Evolutionary conservation across 2,329 filamentous ascomycete species (phyloP).

Genomic region (Didymosphaeria variabile): DNA sequence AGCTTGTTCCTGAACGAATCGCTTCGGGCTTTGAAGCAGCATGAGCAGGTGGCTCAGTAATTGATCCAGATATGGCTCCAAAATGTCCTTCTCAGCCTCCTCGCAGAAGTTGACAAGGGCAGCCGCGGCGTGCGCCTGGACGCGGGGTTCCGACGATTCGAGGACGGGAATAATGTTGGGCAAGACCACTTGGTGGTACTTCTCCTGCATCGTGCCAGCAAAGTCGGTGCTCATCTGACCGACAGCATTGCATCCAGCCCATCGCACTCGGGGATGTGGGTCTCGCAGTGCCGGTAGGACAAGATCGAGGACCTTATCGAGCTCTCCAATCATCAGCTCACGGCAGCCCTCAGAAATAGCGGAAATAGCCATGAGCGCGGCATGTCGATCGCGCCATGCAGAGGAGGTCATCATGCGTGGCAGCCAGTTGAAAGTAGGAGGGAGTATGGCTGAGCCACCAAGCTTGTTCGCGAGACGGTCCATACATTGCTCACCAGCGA

Average conservation of each 20-base stretch:
- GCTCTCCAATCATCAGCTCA: conserved; percentile 92
- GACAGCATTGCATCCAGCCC: conserved; percentile 97
- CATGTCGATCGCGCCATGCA: conserved; percentile 93
- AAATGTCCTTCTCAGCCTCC: conserved; percentile 89
- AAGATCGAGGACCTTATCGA: conserved; percentile 91
- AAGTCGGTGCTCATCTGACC: conserved; percentile 99
- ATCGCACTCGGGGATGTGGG: conserved; percentile 90
- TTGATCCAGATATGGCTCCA: conserved; percentile 93
- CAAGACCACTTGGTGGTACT: conserved; percentile 88
- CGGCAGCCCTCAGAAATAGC: conserved; percentile 97
- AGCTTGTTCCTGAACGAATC: conserved; percentile 97
- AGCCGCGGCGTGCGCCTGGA: conserved; percentile 97
- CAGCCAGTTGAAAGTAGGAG: conserved; percentile 95
- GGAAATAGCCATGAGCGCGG: conserved; percentile 97
- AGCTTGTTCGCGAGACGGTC: conserved; percentile 97
- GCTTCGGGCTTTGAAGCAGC: conserved; percentile 88
- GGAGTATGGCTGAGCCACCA: conserved; percentile 89
- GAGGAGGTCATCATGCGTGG: conserved; percentile 97
- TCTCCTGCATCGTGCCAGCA: conserved; percentile 95
- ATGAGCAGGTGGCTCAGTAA: conserved; percentile 86
- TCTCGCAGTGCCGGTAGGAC: conserved; percentile 93
- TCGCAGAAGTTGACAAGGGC: conserved; percentile 99
- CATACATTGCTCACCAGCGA: conserved; percentile 98
- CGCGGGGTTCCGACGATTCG: conserved; percentile 86
- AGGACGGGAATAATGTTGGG: conserved; percentile 93